Percentiles rank a stretch among this genome's conserved stretches.
Evolutionary conservation across 306 rosid species (phyloP).

Genomic region (Vigna radiata): DNA sequence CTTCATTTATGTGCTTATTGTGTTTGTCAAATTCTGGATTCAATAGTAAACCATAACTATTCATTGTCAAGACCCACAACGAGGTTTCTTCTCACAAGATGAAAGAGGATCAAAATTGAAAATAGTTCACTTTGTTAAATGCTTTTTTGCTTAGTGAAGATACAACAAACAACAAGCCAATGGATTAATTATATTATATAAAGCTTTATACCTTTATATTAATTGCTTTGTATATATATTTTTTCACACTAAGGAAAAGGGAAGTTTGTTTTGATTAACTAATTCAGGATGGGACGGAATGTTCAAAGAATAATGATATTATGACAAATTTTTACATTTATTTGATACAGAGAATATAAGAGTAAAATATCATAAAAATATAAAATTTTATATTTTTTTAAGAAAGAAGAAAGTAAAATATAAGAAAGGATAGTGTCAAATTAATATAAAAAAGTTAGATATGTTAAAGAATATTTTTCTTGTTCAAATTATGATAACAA

Average conservation of each 20-base stretch:
- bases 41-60: slow-evolving; percentile 4
- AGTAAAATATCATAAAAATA: too few species aligned
- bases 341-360: too few species aligned
- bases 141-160: slow-evolving; percentile 39
- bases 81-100: background rate
- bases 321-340: too few species aligned
- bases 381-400: too few species aligned
- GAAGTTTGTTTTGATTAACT: background rate
- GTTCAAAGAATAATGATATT: too few species aligned
- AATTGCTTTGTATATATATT: background rate
- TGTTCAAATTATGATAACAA: too few species aligned
- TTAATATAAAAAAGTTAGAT: too few species aligned
- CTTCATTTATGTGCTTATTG: background rate
- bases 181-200: background rate
- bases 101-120: too few species aligned
- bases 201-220: background rate
- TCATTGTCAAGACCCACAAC: slow-evolving; percentile 48
- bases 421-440: too few species aligned
- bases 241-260: slow-evolving; percentile 19
- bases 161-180: slow-evolving; percentile 36
- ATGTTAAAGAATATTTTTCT: too few species aligned
- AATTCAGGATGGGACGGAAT: too few species aligned
- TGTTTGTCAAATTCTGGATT: background rate
- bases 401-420: too few species aligned
- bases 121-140: background rate